Evolutionary conservation across 768 basidiomycete genomes (phyloP).

Genomic region (Mrakia gelida): DNA sequence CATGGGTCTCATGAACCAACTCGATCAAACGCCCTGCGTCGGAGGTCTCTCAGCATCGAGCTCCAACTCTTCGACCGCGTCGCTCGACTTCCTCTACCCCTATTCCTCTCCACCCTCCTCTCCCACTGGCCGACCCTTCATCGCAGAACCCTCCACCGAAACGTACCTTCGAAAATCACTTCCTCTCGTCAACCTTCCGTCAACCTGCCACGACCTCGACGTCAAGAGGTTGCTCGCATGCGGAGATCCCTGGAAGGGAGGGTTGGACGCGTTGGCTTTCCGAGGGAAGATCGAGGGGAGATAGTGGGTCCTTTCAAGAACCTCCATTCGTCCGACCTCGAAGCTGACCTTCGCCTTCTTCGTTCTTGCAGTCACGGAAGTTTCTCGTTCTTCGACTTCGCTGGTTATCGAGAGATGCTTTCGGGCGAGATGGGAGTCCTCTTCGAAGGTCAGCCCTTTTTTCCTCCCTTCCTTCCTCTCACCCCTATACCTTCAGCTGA

Average conservation of each 20-base stretch:
- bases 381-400: slow-evolving; percentile 22
- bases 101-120: background rate
- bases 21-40: slow-evolving; percentile 20
- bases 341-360: background rate
- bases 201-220: slow-evolving; percentile 17
- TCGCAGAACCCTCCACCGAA: slow-evolving; percentile 17
- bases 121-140: background rate
- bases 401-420: slow-evolving; percentile 31
- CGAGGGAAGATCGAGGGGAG: slow-evolving; percentile 23
- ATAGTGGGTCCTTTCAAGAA: slow-evolving; percentile 20
- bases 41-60: slow-evolving; percentile 16
- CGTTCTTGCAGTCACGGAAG: background rate
- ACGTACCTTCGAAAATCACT: slow-evolving; percentile 2
- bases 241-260: slow-evolving; percentile 16
- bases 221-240: slow-evolving; percentile 14
- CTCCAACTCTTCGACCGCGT: slow-evolving; percentile 17
- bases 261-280: slow-evolving; percentile 9
- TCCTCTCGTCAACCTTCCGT: slow-evolving; percentile 14
- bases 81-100: slow-evolving; percentile 17
- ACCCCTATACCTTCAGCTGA: background rate
- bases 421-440: slow-evolving; percentile 3
- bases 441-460: slow-evolving; percentile 14
- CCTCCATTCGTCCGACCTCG: background rate
- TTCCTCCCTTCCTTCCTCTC: background rate
- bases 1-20: slow-evolving; percentile 20